phyloP scores from a whole-genome alignment of 345 rosid species.

The Hevea brasiliensis region DNA sequence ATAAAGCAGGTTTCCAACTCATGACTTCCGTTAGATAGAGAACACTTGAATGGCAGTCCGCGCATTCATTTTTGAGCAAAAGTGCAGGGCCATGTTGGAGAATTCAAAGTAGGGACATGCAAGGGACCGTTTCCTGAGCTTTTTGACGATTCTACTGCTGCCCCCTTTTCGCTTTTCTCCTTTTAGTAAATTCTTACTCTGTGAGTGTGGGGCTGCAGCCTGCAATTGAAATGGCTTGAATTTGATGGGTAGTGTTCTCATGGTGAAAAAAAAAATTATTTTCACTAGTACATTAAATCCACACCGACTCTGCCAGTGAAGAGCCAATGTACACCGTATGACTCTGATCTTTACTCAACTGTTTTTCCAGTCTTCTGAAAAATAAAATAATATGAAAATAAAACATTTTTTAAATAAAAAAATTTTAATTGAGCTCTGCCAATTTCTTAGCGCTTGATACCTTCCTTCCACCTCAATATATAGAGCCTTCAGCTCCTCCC shows the following conservation, averaged over 20 bases:
- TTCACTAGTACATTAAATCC: constrained; percentile 47
- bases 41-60: not conserved
- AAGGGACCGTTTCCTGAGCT: not conserved
- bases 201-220: too few relatives aligned
- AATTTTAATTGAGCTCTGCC: constrained; percentile 40
- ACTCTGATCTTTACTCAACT: constrained; percentile 48
- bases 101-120: not conserved
- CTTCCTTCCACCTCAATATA: constrained; percentile 62
- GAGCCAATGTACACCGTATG: constrained; percentile 63
- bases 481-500: constrained; percentile 27
- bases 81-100: not conserved
- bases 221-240: too few relatives aligned
- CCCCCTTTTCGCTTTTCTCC: not conserved
- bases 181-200: constrained; percentile 18
- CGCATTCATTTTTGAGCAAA: not conserved
- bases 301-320: constrained; percentile 60
- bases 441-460: constrained; percentile 34
- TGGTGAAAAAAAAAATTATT: too few relatives aligned
- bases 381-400: not conserved
- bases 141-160: not conserved
- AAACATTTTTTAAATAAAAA: not conserved
- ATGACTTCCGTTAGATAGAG: not conserved
- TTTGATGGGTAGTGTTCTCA: too few relatives aligned
- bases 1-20: not conserved
- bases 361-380: constrained; percentile 24